Evolutionary conservation across 192 early-diverging fungal species (phyloP).

Genomic region (Helicostylum pulchrum): DNA sequence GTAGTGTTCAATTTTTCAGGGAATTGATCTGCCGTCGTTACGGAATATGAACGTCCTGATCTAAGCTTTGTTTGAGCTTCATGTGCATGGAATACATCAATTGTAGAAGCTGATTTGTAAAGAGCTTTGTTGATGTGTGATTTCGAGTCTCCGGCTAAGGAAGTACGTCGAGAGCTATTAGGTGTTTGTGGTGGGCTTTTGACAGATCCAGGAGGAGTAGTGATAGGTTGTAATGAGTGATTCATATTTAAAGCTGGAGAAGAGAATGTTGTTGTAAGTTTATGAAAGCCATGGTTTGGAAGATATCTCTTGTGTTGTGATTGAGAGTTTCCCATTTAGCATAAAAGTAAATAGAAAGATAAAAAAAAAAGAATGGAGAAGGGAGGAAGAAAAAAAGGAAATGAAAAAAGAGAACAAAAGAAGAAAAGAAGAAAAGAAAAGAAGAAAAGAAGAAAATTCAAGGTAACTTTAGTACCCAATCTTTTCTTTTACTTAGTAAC

Average conservation of each 20-base stretch:
- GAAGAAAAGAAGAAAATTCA: conserved; percentile 1
- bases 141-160: not conserved
- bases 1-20: not conserved
- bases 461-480: conserved; percentile 1
- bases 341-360: not conserved
- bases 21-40: not conserved
- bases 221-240: not conserved
- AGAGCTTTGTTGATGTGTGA: not conserved
- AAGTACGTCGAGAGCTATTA: not conserved
- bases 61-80: too few relatives aligned
- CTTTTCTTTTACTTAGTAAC: not conserved
- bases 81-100: not conserved
- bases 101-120: not conserved
- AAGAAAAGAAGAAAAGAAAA: conserved; percentile 3
- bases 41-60: not conserved
- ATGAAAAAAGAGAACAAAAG: not conserved
- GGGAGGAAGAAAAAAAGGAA: not conserved
- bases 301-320: not conserved
- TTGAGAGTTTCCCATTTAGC: not conserved
- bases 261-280: not conserved
- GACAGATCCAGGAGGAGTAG: not conserved
- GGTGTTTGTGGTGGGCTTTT: not conserved
- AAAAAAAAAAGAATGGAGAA: not conserved
- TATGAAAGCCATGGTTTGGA: not conserved
- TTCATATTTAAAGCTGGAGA: not conserved